Base-by-base conservation (phyloP, 108 stramenopile species). In the Cylindrotheca fusiformis region DNA sequence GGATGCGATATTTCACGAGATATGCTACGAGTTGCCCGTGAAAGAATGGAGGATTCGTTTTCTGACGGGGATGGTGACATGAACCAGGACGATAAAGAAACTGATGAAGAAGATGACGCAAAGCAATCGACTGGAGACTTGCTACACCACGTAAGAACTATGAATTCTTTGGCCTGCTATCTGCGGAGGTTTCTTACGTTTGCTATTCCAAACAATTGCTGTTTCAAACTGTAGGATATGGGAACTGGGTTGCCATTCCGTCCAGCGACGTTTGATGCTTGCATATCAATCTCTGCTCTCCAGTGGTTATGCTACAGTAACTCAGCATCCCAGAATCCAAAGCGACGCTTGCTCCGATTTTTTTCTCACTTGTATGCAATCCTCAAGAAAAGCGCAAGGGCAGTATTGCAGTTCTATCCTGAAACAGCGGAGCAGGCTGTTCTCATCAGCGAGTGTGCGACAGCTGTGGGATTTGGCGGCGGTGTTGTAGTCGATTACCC, bases 261-360 rank as follows among this genome's bases (percentile, higher is more conserved):
- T 41, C 90, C 96, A n/a, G 97, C 93, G 14, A 84, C 94, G 0
- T 99, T 99, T 68, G 99, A 99, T 74, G 98, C 97, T n/a, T 94
- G 87, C 66, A 89, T 99, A 64, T 96, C 95, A 61, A 97, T 99
- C 51, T 97, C 96, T 21, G 99, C 99, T 12, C 58, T 99, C 45
- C 99, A 99, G 79, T 99, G 99, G 99, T 84, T 99, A 0, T 99
- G 99, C 75, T 99, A 99, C 75, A 88, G 94, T 55, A 95, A 96
- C 55, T 72, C 87, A 21, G 84, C 77, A 4, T 72, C 80, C 24
- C 97, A 99, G 67, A 80, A 81, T 48, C 96, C 99, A 14, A 92
- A 91, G 57, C 61, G 73, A 49, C 86, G 99, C 2, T 65, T 99
- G 48, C 81, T 79, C 21, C 84, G 96, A 17, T 99, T 99, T 80